Base-by-base conservation (phyloP, 2,329 filamentous ascomycete species). In the Teratosphaeria destructans region DNA sequence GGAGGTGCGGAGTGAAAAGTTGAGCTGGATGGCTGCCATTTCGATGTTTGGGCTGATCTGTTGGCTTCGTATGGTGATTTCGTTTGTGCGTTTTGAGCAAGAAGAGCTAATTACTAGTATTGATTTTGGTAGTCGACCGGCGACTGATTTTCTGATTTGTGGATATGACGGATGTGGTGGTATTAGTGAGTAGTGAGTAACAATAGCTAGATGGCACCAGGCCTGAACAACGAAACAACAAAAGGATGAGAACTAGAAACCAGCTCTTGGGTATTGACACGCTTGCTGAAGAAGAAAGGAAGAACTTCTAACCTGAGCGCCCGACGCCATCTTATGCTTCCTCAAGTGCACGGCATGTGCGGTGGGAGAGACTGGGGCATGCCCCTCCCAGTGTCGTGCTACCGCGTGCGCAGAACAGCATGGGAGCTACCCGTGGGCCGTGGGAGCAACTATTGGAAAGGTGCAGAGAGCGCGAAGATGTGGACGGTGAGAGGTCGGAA, bases 1-100 rank as follows among this genome's bases (percentile, higher is more conserved):
- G 73, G 92, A 96, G 76, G 95, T 95, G 81, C 92, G 90, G 76
- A 97, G 89, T 76, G 88, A 87, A 81, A 97, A 97, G 74, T 91
- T 93, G 69, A 96, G 87, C 80, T 96, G 93, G 78, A 94, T 86
- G 75, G 90, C 82, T 77, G 92, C 87, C 90, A 95, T 95, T 68
- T 54, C 64, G 64, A 62, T 66, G 58, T 60, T 64, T 35, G 47
- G 59, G 55, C 60, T 63, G 61, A 63, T 54, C 59, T 47, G 19
- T 65, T 67, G 60, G 59, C 39, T 64, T 64, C 57, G 60, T 65
- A 58, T 62, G 59, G 61, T 66, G 63, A 57, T 61, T 53, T 57
- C 29, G 61, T 61, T 59, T 62, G 64, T 69, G 65, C 16, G 59
- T 67, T 61, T 70, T 71, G 77, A 79, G 77, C 77, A 79, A 79